Conservation (phyloP, 805 yeast species). For the Candida silvicultrix region DNA sequence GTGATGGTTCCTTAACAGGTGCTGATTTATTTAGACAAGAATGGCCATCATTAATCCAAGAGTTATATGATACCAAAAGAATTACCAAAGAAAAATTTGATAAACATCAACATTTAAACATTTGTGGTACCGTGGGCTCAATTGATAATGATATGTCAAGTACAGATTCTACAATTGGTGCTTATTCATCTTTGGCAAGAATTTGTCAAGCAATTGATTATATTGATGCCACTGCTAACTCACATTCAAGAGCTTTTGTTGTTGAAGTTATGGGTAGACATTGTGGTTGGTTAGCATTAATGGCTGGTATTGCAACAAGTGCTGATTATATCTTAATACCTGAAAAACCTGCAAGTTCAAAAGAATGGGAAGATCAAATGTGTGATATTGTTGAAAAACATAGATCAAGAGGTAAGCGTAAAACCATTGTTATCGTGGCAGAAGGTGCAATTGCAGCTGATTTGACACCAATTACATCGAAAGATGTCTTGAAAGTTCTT, state of each 20-base stretch:
- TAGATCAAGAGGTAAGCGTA: slow-evolving; percentile 66
- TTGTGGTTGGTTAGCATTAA: slow-evolving; percentile 82
- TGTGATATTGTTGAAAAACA: slow-evolving; percentile 57
- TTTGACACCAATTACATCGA: slow-evolving; percentile 58
- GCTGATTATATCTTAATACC: slow-evolving; percentile 81
- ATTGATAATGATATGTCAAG: slow-evolving; percentile 81
- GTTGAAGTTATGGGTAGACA: slow-evolving; percentile 88
- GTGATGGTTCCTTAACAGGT: slow-evolving; percentile 80
- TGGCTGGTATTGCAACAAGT: slow-evolving; percentile 76
- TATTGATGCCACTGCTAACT: slow-evolving; percentile 78
- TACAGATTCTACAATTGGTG: slow-evolving; percentile 81
- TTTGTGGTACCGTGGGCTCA: slow-evolving; percentile 77
- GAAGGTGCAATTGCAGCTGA: slow-evolving; percentile 78
- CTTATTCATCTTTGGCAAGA: slow-evolving; percentile 70
- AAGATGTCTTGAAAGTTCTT: slow-evolving; percentile 59
- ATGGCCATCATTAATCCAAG: slow-evolving; percentile 68
- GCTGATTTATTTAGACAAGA: slow-evolving; percentile 72
- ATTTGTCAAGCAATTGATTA: slow-evolving; percentile 73
- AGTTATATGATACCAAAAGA: slow-evolving; percentile 39
- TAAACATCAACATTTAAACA: slow-evolving; percentile 50
- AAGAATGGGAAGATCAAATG: slow-evolving; percentile 64
- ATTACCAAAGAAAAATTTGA: slow-evolving; percentile 41
- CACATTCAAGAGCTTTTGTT: slow-evolving; percentile 79
- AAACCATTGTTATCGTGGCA: slow-evolving; percentile 75
- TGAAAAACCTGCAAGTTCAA: slow-evolving; percentile 62